A percentile compares a stretch with the other conserved stretches of the same genome.
Conservation (phyloP, 1,139 yeast genomes). For the Debaryomycetaceae sp. region DNA sequence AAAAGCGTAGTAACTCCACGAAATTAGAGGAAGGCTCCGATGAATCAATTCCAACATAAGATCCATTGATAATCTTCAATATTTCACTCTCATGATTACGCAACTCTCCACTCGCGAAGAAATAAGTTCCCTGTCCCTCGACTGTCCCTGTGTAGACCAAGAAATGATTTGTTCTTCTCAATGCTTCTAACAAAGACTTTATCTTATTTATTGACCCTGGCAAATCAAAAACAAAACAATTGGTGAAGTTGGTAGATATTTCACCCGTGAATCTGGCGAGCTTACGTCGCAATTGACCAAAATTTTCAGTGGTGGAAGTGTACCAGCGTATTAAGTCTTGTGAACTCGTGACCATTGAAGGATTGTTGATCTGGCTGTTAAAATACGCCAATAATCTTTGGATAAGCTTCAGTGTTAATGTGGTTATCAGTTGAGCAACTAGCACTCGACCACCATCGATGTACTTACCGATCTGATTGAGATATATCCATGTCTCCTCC, state of each 20-base stretch:
- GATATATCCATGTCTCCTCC: slow-evolving; percentile 71
- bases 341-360: slow-evolving; percentile 40
- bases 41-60: slow-evolving; percentile 40
- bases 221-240: slow-evolving; percentile 67
- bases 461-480: slow-evolving; percentile 67
- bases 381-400: slow-evolving; percentile 69
- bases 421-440: slow-evolving; percentile 72
- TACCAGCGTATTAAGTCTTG: slow-evolving; percentile 77
- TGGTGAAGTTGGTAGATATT: slow-evolving; percentile 69
- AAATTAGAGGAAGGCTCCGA: slow-evolving; percentile 25
- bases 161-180: slow-evolving; percentile 69
- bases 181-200: slow-evolving; percentile 51
- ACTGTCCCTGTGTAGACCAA: slow-evolving; percentile 71
- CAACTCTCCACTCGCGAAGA: slow-evolving; percentile 64
- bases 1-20: slow-evolving; percentile 25
- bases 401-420: slow-evolving; percentile 63
- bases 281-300: slow-evolving; percentile 82
- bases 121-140: slow-evolving; percentile 73
- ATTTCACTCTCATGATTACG: slow-evolving; percentile 43
- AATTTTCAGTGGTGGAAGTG: slow-evolving; percentile 76
- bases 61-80: slow-evolving; percentile 40
- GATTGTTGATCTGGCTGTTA: slow-evolving; percentile 59
- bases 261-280: slow-evolving; percentile 73
- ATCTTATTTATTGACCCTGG: slow-evolving; percentile 49
- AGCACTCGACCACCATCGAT: slow-evolving; percentile 84